Percentiles rank a stretch among this genome's conserved stretches.
Conservation (phyloP, 1,284 basidiomycete genomes). For the Tilletia indica region DNA sequence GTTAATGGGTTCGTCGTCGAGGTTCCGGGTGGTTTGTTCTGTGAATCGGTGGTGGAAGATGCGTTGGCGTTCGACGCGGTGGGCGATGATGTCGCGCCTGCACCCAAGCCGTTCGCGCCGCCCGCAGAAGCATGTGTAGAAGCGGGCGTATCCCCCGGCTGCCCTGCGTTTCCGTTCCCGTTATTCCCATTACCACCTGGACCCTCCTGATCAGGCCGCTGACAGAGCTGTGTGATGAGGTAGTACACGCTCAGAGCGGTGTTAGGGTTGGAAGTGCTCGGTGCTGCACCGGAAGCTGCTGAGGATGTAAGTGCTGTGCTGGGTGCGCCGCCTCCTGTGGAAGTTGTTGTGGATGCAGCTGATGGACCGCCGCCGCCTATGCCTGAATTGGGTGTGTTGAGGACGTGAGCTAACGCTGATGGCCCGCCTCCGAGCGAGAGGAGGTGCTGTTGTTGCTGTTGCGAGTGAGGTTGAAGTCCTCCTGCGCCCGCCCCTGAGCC, state of each 20-base stretch:
- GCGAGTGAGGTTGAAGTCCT: not conserved
- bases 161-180: not conserved
- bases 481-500: not conserved
- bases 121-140: constrained; percentile 1
- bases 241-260: constrained; percentile 38
- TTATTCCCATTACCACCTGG: not conserved
- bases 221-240: constrained; percentile 54
- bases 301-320: too few species aligned
- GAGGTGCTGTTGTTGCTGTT: constrained; percentile 15
- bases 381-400: not conserved
- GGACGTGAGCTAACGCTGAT: not conserved
- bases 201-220: constrained; percentile 40
- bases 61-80: not conserved
- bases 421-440: constrained; percentile 9
- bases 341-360: not conserved
- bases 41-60: constrained; percentile 2
- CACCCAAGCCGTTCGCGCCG: not conserved
- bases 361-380: not conserved
- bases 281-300: not conserved
- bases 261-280: constrained; percentile 10
- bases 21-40: constrained; percentile 21
- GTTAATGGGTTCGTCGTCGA: constrained; percentile 22
- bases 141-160: not conserved
- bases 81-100: not conserved
- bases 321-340: too few species aligned